Base-by-base conservation (phyloP, 2,329 filamentous ascomycete species). In the Beauveria brongniartii region DNA sequence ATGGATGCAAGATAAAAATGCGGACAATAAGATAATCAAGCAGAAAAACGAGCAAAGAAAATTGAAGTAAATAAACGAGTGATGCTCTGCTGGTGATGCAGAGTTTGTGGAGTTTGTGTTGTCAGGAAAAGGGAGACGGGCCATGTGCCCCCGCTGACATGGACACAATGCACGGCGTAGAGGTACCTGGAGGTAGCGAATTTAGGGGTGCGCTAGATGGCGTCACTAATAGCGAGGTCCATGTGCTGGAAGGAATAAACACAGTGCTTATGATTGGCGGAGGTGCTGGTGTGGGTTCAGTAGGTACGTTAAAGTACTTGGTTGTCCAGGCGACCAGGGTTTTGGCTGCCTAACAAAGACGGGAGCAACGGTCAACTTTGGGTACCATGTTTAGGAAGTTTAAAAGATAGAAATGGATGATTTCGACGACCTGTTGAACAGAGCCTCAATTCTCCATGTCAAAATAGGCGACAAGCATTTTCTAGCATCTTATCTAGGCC, bases 61-160 rank as follows among this genome's bases (percentile, higher is more conserved):
- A 34, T 2, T n/a, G 7, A 56, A 50, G 52, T 20, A 34, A 56
- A 28, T 30, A 61, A 61, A 56, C 51, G 51, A 61, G 59, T 54
- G 58, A 48, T 48, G 58, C 58, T 41, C 43, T 47, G 50, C 10
- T 48, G 50, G 57, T 53, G 48, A 55, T 60, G 58, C 58, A 60
- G 50, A 60, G 58, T 60, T 60, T 60, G 58, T 54, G 58, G 50
- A 60, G 58, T 60, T 60, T 60, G 58, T 54, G 58, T 60, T 60
- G 58, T 48, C 58, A 54, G 50, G 57, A 60, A 54, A 60, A 60
- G 51, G 58, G 58, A 54, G 47, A 30, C 30, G 30, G 40, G 57
- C 40, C 47, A 48, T 34, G 43, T 41, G 37, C 30, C 57, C 46
- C 50, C 56, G 56, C 56, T 46, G 46, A 46, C n/a, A 53, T 41